Evolutionary conservation across 164 flowering plant genomes (phyloP).

Genomic region (Euptelea pleiosperma): DNA sequence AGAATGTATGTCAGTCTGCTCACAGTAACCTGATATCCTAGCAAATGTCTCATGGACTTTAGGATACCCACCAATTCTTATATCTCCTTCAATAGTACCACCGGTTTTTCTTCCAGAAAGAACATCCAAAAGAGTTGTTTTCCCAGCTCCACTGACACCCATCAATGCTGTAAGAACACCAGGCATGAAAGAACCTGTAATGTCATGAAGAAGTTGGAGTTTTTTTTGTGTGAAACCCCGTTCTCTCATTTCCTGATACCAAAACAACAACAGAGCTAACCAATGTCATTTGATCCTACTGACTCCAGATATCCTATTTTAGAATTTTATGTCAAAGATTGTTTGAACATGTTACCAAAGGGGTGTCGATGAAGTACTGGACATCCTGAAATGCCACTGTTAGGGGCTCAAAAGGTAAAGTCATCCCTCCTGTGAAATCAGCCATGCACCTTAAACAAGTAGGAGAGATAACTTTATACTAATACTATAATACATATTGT

Average conservation of each 20-base stretch:
- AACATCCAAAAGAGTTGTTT: constrained; percentile 82
- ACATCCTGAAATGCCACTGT: constrained; percentile 53
- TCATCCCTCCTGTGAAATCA: constrained; percentile 41
- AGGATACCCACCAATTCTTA: constrained; percentile 65
- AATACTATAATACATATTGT: no score
- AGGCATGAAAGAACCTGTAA: constrained; percentile 69
- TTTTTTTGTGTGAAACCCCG: constrained; percentile 51
- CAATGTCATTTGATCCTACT: not conserved
- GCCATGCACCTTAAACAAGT: not conserved
- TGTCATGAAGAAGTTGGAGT: constrained; percentile 59
- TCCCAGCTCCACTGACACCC: constrained; percentile 92
- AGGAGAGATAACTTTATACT: no score
- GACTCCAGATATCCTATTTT: not conserved
- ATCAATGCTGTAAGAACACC: constrained; percentile 81
- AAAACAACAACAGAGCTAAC: constrained; percentile 4
- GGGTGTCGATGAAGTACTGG: constrained; percentile 60
- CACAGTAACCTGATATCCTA: constrained; percentile 82
- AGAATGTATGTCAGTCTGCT: constrained; percentile 77
- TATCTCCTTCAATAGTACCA: constrained; percentile 69
- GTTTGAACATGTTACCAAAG: constrained; percentile 39
- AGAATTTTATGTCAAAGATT: not conserved
- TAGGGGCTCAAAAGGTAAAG: constrained; percentile 60
- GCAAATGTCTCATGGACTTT: constrained; percentile 82
- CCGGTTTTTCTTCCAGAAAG: constrained; percentile 79
- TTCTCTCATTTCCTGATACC: constrained; percentile 63